Evolutionary conservation across 2,329 filamentous ascomycete species (phyloP).

Genomic region (Cladosporium sp.): DNA sequence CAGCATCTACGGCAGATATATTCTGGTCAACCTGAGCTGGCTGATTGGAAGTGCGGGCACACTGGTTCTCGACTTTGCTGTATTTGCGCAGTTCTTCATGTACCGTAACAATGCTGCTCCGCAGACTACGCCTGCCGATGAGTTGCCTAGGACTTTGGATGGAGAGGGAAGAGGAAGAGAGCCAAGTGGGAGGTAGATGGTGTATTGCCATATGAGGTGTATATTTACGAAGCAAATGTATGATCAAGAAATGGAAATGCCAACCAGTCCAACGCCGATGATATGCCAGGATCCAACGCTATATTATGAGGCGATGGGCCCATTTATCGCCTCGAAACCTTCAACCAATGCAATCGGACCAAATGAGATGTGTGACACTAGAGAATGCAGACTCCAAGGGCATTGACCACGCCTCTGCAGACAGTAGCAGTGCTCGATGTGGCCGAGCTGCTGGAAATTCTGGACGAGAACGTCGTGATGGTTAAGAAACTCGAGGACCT

Average conservation of each 20-base stretch:
- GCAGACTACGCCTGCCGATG: constrained; percentile 22
- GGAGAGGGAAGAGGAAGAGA: constrained; percentile 34
- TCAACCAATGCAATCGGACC: neutral
- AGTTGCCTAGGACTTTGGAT: constrained; percentile 21
- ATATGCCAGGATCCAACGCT: neutral
- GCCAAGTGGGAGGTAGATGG: constrained; percentile 25
- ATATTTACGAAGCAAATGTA: neutral
- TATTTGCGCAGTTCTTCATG: constrained; percentile 90
- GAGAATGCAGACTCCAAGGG: neutral
- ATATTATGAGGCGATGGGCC: neutral
- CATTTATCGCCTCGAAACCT: neutral
- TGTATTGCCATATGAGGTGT: neutral
- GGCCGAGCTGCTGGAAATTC: neutral
- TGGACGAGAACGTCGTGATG: neutral
- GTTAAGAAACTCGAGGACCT: constrained; percentile 3
- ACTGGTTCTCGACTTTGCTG: constrained; percentile 76
- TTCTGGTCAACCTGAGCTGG: constrained; percentile 90
- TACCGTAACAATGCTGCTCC: constrained; percentile 59
- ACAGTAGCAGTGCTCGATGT: neutral
- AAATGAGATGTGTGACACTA: neutral
- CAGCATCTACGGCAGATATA: constrained; percentile 73
- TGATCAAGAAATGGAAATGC: constrained; percentile 8
- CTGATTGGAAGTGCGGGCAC: constrained; percentile 86
- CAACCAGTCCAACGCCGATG: neutral
- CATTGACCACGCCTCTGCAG: neutral